Percentiles rank a stretch among this genome's conserved stretches.
Conservation (phyloP, 1,284 basidiomycete species). For the Golubevia pallescens region DNA sequence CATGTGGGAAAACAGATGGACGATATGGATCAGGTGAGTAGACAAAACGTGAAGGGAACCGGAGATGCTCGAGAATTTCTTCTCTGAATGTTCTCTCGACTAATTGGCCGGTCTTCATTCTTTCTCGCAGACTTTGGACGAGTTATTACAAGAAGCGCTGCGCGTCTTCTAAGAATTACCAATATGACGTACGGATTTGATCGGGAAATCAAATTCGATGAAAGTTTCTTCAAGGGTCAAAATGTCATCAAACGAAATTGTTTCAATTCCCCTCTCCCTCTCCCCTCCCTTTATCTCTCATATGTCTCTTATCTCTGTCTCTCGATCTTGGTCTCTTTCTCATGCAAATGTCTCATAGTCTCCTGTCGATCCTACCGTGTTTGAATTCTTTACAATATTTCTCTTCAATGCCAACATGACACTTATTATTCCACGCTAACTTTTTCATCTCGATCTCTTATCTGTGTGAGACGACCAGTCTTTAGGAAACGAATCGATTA, state of each 20-base stretch:
- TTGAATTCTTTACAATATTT: too few species aligned
- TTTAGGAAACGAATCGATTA: too few species aligned
- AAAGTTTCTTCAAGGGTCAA: too few species aligned
- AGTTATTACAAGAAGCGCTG: conserved; percentile 3
- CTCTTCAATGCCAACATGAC: too few species aligned
- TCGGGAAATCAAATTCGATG: too few species aligned
- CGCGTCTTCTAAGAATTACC: conserved; percentile 6
- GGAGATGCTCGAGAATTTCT: not conserved
- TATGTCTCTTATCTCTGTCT: too few species aligned
- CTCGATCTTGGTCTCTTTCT: not conserved
- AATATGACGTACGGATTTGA: too few species aligned
- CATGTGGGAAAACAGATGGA: conserved; percentile 5
- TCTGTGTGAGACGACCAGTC: too few species aligned
- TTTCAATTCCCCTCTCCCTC: not conserved
- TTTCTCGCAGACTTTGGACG: not conserved
- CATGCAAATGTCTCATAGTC: not conserved
- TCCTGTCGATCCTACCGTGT: not conserved
- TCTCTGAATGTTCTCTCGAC: not conserved
- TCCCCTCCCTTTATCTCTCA: not conserved
- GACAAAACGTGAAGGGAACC: not conserved
- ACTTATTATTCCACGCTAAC: too few species aligned
- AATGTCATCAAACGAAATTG: too few species aligned
- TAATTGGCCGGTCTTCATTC: too few species aligned
- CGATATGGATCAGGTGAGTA: conserved; percentile 10
- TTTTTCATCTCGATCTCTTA: too few species aligned